Evolutionary conservation across 352 stramenopile genomes (phyloP).

Genomic region (Plasmopara viticola): DNA sequence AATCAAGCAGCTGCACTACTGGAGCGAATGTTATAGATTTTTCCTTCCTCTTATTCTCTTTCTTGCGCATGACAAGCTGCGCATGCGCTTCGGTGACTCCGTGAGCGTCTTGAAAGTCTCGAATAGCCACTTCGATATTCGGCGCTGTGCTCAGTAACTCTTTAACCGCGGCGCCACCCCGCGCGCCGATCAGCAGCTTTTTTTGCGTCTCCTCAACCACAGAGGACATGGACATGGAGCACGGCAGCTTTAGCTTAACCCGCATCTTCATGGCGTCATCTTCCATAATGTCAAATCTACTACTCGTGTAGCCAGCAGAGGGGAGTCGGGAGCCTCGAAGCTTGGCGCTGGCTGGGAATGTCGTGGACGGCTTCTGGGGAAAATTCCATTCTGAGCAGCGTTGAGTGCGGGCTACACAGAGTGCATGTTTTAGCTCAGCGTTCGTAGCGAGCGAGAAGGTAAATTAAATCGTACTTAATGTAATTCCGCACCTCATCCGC

Average conservation of each 20-base stretch:
- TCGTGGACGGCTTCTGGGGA: conserved; percentile 9
- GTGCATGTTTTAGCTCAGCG: conserved; percentile 24
- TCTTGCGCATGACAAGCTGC: conserved; percentile 31
- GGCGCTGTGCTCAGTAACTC: conserved; percentile 77
- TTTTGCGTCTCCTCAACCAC: conserved; percentile 23
- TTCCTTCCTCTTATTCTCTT: conserved; percentile 16
- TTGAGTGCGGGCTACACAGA: conserved; percentile 19
- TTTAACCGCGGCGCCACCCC: conserved; percentile 68
- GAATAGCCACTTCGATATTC: conserved; percentile 79
- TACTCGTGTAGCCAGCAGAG: conserved; percentile 4
- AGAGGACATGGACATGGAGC: conserved; percentile 17
- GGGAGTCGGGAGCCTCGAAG: conserved; percentile 3
- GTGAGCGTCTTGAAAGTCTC: conserved; percentile 64
- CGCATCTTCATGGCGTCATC: conserved; percentile 30
- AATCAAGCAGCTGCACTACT: conserved; percentile 69
- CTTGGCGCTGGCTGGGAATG: conserved; percentile 3
- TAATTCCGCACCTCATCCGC: conserved; percentile 12
- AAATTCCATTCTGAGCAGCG: conserved; percentile 32
- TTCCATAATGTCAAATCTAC: conserved; percentile 20
- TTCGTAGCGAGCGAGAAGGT: conserved; percentile 8
- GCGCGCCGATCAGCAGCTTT: conserved; percentile 62
- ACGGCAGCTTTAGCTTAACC: conserved; percentile 63
- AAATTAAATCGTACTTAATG: conserved; percentile 17
- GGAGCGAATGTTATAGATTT: conserved; percentile 34
- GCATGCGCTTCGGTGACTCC: conserved; percentile 47